phyloP scores from a whole-genome alignment of 192 early-diverging fungal genomes.

The Martensiomyces pterosporus region DNA sequence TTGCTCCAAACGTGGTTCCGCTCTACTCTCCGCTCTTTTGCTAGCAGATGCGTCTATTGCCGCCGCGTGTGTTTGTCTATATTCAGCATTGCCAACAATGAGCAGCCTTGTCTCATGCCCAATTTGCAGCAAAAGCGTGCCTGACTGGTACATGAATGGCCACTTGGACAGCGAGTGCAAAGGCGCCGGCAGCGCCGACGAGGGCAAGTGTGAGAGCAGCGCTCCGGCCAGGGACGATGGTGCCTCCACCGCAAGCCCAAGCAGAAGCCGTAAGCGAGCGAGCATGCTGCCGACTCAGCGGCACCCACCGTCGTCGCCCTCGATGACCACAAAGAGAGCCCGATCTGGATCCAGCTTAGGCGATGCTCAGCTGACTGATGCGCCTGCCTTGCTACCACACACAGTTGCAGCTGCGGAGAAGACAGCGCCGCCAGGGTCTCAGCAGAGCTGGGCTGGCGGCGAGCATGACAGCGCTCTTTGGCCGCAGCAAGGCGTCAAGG shows the following conservation, averaged over 20 bases:
- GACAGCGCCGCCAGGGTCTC: too few species aligned
- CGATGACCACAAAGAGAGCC: neutral
- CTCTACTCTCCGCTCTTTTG: too few species aligned
- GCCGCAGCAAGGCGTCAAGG: too few species aligned
- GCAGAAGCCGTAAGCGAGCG: neutral
- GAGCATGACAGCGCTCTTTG: constrained; percentile 23
- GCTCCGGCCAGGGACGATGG: neutral
- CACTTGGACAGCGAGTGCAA: constrained; percentile 44
- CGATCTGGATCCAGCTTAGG: neutral
- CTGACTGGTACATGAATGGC: constrained; percentile 46
- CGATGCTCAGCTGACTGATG: neutral
- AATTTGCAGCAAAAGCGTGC: constrained; percentile 32
- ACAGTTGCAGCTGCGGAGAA: neutral
- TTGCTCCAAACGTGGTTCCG: too few species aligned
- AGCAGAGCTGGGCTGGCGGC: constrained; percentile 17
- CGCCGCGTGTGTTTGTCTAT: too few species aligned
- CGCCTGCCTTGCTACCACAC: neutral
- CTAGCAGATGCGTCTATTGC: too few species aligned
- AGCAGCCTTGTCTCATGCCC: constrained; percentile 32
- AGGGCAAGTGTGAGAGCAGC: too few species aligned
- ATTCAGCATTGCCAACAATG: too few species aligned
- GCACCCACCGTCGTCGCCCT: neutral
- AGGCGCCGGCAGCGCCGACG: neutral
- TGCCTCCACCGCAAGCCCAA: neutral
- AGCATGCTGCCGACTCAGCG: neutral